Conservation (phyloP, 768 basidiomycete genomes). For the Lactarius pseudohatsudake region DNA sequence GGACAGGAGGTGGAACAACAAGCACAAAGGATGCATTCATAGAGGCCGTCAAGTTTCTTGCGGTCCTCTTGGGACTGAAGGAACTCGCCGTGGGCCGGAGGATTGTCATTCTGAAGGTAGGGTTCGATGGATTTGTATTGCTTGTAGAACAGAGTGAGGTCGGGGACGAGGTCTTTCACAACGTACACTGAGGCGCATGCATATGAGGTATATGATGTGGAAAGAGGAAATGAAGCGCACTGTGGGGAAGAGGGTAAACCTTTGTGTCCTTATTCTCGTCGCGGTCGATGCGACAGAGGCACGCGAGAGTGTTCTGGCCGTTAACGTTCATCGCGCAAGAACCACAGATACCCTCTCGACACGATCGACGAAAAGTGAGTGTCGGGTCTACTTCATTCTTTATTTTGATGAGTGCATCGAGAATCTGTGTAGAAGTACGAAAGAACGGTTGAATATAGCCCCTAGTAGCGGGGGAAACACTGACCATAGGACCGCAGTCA, state of each 20-base stretch:
- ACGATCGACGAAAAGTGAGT: slow-evolving; percentile 91
- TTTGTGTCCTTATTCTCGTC: slow-evolving; percentile 69
- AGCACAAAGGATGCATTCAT: slow-evolving; percentile 96
- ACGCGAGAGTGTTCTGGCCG: slow-evolving; percentile 96
- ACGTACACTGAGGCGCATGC: slow-evolving; percentile 73
- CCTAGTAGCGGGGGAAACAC: slow-evolving; percentile 28
- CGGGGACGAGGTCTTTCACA: slow-evolving; percentile 97
- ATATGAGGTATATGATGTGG: neutral
- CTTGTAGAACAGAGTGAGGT: slow-evolving; percentile 92
- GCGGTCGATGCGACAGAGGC: slow-evolving; percentile 92
- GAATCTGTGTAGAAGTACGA: slow-evolving; percentile 46
- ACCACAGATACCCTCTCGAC: slow-evolving; percentile 95
- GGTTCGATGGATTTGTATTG: slow-evolving; percentile 99
- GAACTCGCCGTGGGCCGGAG: slow-evolving; percentile 81
- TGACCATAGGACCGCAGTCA: slow-evolving; percentile 92
- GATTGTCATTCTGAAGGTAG: slow-evolving; percentile 91
- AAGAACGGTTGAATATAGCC: neutral
- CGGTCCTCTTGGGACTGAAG: slow-evolving; percentile 90
- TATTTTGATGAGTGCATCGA: slow-evolving; percentile 96
- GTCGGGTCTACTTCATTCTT: slow-evolving; percentile 99
- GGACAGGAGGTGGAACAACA: slow-evolving; percentile 99
- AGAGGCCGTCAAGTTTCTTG: slow-evolving; percentile 89
- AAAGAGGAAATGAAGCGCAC: slow-evolving; percentile 47
- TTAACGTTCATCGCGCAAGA: slow-evolving; percentile 99
- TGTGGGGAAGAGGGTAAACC: slow-evolving; percentile 97